Conservation (phyloP, 345 rosid species). For the Corchorus olitorius region DNA sequence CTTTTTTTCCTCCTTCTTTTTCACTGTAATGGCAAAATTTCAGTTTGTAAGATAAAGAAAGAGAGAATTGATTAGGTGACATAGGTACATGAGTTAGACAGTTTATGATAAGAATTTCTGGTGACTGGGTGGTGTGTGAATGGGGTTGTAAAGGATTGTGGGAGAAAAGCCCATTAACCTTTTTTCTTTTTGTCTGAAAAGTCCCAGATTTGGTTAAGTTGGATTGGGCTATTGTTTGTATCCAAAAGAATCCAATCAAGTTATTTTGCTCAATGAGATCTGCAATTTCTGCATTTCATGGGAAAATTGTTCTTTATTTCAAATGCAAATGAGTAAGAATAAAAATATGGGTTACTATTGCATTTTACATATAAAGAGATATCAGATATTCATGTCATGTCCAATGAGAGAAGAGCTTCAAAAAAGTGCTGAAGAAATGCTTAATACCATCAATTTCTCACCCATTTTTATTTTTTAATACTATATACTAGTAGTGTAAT, state of each 20-base stretch:
- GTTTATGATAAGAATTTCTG: not conserved
- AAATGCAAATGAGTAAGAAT: too few species aligned
- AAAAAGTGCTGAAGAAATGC: too few species aligned
- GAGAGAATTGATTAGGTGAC: not conserved
- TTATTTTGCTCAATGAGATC: not conserved
- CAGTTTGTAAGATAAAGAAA: not conserved
- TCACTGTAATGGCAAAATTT: not conserved
- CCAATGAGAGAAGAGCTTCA: too few species aligned
- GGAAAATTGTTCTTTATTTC: too few species aligned
- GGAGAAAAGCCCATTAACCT: constrained; percentile 1
- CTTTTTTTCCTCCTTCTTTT: not conserved
- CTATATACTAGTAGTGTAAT: too few species aligned
- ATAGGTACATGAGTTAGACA: not conserved
- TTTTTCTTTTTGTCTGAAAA: not conserved
- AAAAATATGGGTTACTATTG: too few species aligned
- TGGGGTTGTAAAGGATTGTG: not conserved
- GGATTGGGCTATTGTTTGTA: not conserved
- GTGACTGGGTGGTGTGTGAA: not conserved
- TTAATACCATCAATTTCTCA: too few species aligned
- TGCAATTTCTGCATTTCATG: too few species aligned
- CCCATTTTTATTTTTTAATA: too few species aligned
- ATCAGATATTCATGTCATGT: too few species aligned
- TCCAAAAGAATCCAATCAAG: not conserved
- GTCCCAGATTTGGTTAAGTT: not conserved
- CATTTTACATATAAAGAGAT: too few species aligned